Percentiles rank a stretch among this genome's conserved stretches.
These are phyloP conservation scores for Colletotrichum magnum DNA, from an alignment of 2,329 filamentous ascomycete genomes.

Conservation along the genomic window DNA sequence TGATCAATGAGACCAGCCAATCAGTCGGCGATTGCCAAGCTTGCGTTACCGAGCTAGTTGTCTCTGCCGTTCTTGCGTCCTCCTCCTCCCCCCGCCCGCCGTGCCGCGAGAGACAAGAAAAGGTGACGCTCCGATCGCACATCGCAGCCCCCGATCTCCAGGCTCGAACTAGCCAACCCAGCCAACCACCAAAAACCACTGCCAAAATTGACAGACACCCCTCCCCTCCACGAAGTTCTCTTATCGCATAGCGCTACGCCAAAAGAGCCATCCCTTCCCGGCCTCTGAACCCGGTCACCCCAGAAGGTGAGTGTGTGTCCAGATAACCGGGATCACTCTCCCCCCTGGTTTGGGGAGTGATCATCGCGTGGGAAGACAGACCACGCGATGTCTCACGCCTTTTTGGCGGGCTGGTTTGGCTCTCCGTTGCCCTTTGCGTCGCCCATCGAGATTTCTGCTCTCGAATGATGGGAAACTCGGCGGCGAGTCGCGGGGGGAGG, in stretches of 20 bases:
- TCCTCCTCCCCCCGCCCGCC: no score
- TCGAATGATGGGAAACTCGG: slow-evolving; percentile 3
- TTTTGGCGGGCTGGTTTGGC: not conserved
- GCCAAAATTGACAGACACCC: no score
- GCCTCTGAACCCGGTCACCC: slow-evolving; percentile 15
- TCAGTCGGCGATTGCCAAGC: not conserved
- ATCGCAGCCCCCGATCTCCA: slow-evolving; percentile 23
- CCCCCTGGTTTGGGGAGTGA: slow-evolving; percentile 24
- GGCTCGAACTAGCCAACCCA: not conserved
- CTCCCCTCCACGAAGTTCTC: no score
- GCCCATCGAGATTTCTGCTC: slow-evolving; percentile 14
- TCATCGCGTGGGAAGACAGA: slow-evolving; percentile 10
- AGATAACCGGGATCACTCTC: slow-evolving; percentile 10
- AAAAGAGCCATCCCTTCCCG: not conserved
- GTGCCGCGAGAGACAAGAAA: no score
- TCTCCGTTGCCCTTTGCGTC: slow-evolving; percentile 13
- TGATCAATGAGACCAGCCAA: not conserved
- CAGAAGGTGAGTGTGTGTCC: not conserved
- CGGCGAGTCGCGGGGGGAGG: no score
- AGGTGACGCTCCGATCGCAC: slow-evolving; percentile 11
- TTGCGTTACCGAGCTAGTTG: not conserved
- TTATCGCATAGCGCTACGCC: not conserved
- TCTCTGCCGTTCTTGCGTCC: slow-evolving; percentile 16
- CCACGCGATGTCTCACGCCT: slow-evolving; percentile 26
- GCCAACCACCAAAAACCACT: not conserved